phyloP scores from a whole-genome alignment of 139 green algal genomes.

The Picochlorum costavermella region DNA sequence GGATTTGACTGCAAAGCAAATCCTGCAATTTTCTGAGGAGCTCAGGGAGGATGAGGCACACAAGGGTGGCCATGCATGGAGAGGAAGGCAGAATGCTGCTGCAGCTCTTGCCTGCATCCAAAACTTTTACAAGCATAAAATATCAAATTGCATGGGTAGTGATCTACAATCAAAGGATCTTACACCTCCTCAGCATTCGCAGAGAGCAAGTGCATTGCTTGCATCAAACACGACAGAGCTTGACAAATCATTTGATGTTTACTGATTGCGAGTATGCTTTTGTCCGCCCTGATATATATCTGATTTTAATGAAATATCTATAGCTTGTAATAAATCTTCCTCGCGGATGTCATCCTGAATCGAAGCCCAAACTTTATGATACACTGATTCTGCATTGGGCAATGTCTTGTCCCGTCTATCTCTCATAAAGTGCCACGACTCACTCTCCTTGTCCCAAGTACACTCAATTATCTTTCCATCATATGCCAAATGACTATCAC shows the following conservation, averaged over 20 bases:
- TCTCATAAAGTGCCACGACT: conserved; percentile 71
- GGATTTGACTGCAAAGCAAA: conserved; percentile 43
- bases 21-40: conserved; percentile 45
- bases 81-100: conserved; percentile 39
- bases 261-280: conserved; percentile 15
- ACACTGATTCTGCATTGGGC: conserved; percentile 71
- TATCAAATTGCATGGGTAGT: conserved; percentile 37
- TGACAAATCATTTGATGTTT: conserved; percentile 38
- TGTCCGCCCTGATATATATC: conserved; percentile 16
- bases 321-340: conserved; percentile 26
- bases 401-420: conserved; percentile 73
- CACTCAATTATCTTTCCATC: conserved; percentile 76
- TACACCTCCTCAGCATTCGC: conserved; percentile 40
- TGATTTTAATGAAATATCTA: conserved; percentile 11
- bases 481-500: conserved; percentile 22
- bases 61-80: conserved; percentile 32
- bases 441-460: conserved; percentile 43
- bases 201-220: conserved; percentile 40
- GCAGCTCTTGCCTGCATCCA: conserved; percentile 35
- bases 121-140: conserved; percentile 37
- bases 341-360: conserved; percentile 46
- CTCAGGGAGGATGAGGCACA: conserved; percentile 30
- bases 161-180: conserved; percentile 44
- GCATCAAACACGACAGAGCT: conserved; percentile 35
- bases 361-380: conserved; percentile 45